Base-by-base conservation (phyloP, 148 eudicot species). In the Talinum fruticosum region DNA sequence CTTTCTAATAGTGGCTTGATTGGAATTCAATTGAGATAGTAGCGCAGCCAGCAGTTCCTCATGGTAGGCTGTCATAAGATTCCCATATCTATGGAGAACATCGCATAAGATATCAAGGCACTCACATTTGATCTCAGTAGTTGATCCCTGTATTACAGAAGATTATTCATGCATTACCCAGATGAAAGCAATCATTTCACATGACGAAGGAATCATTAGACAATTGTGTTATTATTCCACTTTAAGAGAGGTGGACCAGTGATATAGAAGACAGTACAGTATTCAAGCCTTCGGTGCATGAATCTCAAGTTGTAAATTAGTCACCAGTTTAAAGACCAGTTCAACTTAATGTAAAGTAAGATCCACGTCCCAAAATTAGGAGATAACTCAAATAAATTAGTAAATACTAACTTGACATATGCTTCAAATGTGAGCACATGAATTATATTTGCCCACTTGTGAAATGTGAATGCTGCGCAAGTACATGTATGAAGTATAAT, bases 1-100 rank as follows among this genome's bases (percentile, higher is more conserved):
- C 97, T 96, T 96, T 78, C 99, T 87, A 66, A 92, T 90, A 77
- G 89, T 93, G 51, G 98, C 97, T 76, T 93, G 99, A 87, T 86
- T 85, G 76, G 87, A 86, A 84, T 87, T 96, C 84, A 96, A 84
- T 83, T 91, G 99, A 67, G 97, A 94, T 66, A 96, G 80, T 57
- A 96, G 83, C 66, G 99, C 98, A 83, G 74, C 75, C 78, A 96
- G 83, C 66, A 96, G 86, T 78, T 80, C 84, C 75, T 91, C 98
- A 76, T 96, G 99, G 79, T 93, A 91, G 32, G 93, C 87, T 69
- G 84, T 86, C 89, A 96, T 85, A 84, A 90, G 77, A 89, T 85
- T 93, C 66, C 99, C 99, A 83, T 90, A 93, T 83, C 86, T 93
- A 81, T 93, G 95, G 81, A 93, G 92, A 81, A 89, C 86, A 74